Percentiles rank a stretch among this genome's conserved stretches.
These are phyloP conservation scores for Lecanicillium sp. DNA, from an alignment of 2,329 filamentous ascomycete genomes.

Conservation along the genomic window DNA sequence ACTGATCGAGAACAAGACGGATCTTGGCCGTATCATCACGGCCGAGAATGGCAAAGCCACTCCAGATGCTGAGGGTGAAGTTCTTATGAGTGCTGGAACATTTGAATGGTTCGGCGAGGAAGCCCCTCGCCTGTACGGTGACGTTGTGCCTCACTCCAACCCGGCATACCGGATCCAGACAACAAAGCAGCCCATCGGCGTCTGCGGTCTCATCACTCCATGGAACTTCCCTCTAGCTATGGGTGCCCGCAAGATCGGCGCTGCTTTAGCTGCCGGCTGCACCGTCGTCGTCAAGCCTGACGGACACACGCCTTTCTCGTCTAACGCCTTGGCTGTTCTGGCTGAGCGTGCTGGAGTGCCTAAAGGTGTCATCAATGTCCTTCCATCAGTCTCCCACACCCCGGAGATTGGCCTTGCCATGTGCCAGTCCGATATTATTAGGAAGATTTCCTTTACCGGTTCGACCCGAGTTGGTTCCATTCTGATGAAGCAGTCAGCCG, in stretches of 20 bases:
- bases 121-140: constrained; percentile 50
- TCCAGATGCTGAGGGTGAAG: constrained; percentile 51
- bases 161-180: constrained; percentile 44
- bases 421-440: constrained; percentile 54
- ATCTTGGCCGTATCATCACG: constrained; percentile 60
- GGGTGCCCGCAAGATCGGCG: constrained; percentile 67
- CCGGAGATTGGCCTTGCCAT: constrained; percentile 59
- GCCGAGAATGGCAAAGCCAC: constrained; percentile 66
- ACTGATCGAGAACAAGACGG: constrained; percentile 57
- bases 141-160: constrained; percentile 51
- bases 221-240: constrained; percentile 70
- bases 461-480: constrained; percentile 57
- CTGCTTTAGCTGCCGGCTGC: constrained; percentile 55
- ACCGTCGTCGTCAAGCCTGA: constrained; percentile 54
- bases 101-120: constrained; percentile 60
- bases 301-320: constrained; percentile 52
- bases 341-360: constrained; percentile 66
- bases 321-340: constrained; percentile 55
- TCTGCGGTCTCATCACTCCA: constrained; percentile 26
- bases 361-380: constrained; percentile 62
- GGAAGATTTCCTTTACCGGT: constrained; percentile 68
- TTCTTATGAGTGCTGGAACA: constrained; percentile 50
- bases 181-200: constrained; percentile 24
- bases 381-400: constrained; percentile 58
- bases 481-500: constrained; percentile 54